These are phyloP conservation scores for Claviceps capensis DNA, from an alignment of 2,329 filamentous ascomycete genomes.

Conservation along the genomic window DNA sequence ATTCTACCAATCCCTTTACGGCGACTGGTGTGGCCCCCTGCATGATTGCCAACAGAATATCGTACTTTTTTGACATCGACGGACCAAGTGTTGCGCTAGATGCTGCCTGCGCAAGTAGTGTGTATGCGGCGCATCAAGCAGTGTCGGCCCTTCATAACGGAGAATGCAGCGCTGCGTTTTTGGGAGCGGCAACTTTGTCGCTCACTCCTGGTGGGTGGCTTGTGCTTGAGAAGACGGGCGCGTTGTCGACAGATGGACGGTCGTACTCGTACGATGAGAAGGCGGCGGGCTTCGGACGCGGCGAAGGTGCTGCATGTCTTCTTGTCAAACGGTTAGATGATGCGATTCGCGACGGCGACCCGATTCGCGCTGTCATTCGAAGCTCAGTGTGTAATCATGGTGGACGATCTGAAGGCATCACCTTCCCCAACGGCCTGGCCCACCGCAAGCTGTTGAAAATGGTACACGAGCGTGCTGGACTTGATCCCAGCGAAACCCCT, in stretches of 20 bases:
- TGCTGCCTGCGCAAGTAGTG: constrained; percentile 24
- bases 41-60: constrained; percentile 10
- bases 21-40: constrained; percentile 5
- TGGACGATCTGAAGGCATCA: constrained; percentile 6
- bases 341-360: constrained; percentile 28
- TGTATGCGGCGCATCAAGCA: constrained; percentile 21
- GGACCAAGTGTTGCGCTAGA: constrained; percentile 19
- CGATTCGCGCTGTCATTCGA: constrained; percentile 14
- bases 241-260: constrained; percentile 14
- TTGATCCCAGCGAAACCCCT: constrained; percentile 9
- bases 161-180: constrained; percentile 6
- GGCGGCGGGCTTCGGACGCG: constrained; percentile 31
- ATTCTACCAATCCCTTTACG: background rate
- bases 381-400: constrained; percentile 5
- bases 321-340: constrained; percentile 29
- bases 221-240: constrained; percentile 4
- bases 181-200: constrained; percentile 9
- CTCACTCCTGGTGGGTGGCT: constrained; percentile 8
- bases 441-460: constrained; percentile 20
- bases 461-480: constrained; percentile 20
- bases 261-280: constrained; percentile 21
- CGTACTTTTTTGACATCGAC: constrained; percentile 10
- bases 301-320: constrained; percentile 28
- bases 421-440: constrained; percentile 3
- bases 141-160: constrained; percentile 4